Base-by-base conservation (phyloP, 1,284 basidiomycete genomes). In the Fomitopsis schrenkii region DNA sequence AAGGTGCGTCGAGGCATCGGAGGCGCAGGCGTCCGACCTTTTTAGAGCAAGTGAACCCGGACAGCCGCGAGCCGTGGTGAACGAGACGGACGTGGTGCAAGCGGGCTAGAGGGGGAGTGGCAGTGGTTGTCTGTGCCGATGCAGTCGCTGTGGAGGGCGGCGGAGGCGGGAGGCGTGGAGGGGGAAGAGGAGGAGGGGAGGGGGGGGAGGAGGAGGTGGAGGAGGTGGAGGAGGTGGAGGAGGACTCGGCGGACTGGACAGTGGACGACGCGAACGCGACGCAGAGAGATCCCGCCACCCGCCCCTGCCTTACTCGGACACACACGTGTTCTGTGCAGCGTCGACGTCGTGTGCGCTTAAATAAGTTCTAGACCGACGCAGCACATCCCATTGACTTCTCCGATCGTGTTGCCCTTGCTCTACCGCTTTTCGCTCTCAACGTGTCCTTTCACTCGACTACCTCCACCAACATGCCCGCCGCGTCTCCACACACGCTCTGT, bases 1-100 rank as follows among this genome's bases (percentile, higher is more conserved):
- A 64, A 66, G 60, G 70, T 68, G 65, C 74, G 74, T 68, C 73
- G 74, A 69, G 74, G 67, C 73, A 75, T 75, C 64, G 66, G 68
- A 67, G 69, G 63, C 62, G 66, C 66, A 70, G 68, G 68, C 68
- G 68, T 68, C 64, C 65, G 63, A 66, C 62, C 67, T 63, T 67
- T 70, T 70, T 70, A 68, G 60, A 68, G 67, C 64, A 65, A 62
- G 53, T 62, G 61, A 62, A 59, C 64, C 66, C 66, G 64, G 64
- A 59, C 59, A 67, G 67, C 66, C 63, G 65, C 57, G 33, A 57
- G 58, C 57, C 35, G 28, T 38, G 22, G 55, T 15, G 50, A 28
- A 33, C 40, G 55, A 56, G 41, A 59, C 41, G 45, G 44, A 33
- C 19, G 30, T 33, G 38, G 3, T n/a, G 17, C 5, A 30, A 33